Evolutionary conservation across 2,329 filamentous ascomycete species (phyloP), one percentile per base, ranked within the genome.

Genomic region (Fusarium globosum): DNA sequence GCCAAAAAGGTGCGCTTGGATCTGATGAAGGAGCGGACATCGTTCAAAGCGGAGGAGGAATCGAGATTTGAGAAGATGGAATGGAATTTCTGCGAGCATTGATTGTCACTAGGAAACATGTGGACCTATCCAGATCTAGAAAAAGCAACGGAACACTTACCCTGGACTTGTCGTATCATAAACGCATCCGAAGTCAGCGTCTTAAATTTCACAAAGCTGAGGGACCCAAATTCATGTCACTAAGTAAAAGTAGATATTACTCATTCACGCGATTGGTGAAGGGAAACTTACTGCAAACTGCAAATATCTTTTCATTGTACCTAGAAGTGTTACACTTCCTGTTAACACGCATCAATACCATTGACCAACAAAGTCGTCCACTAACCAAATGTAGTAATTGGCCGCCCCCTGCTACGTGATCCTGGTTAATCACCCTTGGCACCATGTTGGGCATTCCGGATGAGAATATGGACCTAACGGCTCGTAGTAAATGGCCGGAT

Each of bases 21-120:
- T 3, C 13, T 61, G 7, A 55, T 61, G 57, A 20, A 10, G 26
- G 57, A 61, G n/a, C 26, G 57, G 15, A 61, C 28, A 16, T 49
- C 20, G 12, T 49, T 49, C 5, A 49, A 49, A 30, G 20, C 20
- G 9, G 28, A 30, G 21, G 46, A 60, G 26, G n/a, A 60, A 7
- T n/a, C n/a, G 4, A 55, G 21, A 21, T 51, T 51, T 6, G 21
- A 39, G 26, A 26, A 13, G 26, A 35, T 59, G 33, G 42, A 51
- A 15, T 59, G 57, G 57, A 39, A 23, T 7, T 60, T 60, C 18
- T 53, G 46, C 20, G 57, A 60, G n/a, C 57, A 60, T 53, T 61
- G 21, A 49, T 46, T 46, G 6, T 20, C 8, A 20, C 14, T 4
- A 4, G 7, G 12, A 14, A 28, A 20, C 4, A 45, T 45, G 28